phyloP scores from a whole-genome alignment of 192 early-diverging fungal species.

The Linnemannia elongata region DNA sequence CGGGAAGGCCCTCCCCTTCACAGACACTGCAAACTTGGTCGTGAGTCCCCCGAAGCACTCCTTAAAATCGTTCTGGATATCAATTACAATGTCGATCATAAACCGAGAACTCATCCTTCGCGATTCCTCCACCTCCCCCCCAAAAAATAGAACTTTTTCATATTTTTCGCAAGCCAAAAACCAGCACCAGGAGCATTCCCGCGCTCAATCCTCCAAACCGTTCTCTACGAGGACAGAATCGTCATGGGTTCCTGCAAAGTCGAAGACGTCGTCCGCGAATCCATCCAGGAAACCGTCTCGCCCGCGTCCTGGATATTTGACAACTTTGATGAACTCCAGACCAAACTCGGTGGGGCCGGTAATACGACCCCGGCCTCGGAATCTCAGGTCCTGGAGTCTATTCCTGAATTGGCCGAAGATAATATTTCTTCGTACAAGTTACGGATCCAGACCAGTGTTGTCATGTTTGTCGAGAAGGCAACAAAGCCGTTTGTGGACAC shows the following conservation, averaged over 20 bases:
- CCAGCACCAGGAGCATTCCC: conserved; percentile 68
- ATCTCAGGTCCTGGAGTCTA: neutral
- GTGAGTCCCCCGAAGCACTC: conserved; percentile 35
- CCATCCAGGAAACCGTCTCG: conserved; percentile 27
- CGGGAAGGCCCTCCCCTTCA: conserved; percentile 58
- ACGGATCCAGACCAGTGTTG: conserved; percentile 16
- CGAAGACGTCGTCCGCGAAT: conserved; percentile 20
- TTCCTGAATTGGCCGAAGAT: conserved; percentile 18
- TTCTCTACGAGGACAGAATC: conserved; percentile 53
- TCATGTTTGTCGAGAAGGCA: conserved; percentile 32
- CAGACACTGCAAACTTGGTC: conserved; percentile 59
- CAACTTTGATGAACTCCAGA: conserved; percentile 4
- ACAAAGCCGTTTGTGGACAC: conserved; percentile 67
- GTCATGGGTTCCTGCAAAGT: conserved; percentile 55
- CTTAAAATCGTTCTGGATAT: neutral
- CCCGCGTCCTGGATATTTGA: conserved; percentile 38
- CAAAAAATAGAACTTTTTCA: conserved; percentile 64
- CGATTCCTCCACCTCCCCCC: neutral
- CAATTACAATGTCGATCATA: neutral
- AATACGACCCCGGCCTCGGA: neutral
- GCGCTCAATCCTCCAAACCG: conserved; percentile 63
- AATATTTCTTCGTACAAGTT: neutral
- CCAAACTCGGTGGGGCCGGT: neutral
- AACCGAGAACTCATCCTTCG: neutral
- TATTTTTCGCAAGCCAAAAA: conserved; percentile 56